Evolutionary conservation across 148 eudicot species (phyloP).

Genomic region (Arctostaphylos glauca): DNA sequence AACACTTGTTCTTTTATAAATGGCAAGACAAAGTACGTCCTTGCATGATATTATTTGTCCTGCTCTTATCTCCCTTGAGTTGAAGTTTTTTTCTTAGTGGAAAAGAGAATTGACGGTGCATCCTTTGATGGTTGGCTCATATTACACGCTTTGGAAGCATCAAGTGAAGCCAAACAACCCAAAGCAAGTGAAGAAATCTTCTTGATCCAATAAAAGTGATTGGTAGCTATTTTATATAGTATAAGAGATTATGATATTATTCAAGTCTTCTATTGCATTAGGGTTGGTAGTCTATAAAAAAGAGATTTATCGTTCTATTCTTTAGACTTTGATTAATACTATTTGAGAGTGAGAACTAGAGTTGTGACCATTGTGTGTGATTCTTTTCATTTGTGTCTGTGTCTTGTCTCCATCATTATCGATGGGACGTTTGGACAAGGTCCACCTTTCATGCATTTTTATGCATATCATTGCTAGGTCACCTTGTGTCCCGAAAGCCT

Average conservation of each 20-base stretch:
- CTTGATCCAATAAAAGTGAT: neutral
- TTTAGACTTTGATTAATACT: neutral
- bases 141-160: neutral
- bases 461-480: no score
- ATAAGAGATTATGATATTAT: neutral
- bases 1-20: no score
- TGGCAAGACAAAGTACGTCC: no score
- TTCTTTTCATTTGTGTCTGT: neutral
- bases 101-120: no score
- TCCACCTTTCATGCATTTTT: no score
- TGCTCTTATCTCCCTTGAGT: no score
- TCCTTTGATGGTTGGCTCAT: neutral
- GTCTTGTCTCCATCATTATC: neutral
- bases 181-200: neutral
- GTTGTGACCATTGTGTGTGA: neutral
- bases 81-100: no score
- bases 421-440: no score
- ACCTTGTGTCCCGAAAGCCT: no score
- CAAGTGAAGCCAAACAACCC: neutral
- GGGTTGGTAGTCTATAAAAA: neutral
- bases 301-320: neutral
- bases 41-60: no score
- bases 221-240: neutral
- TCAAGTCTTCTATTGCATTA: neutral
- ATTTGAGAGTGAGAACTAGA: neutral